Evolutionary conservation across 768 basidiomycete genomes (phyloP).

Genomic region (Holtermannia corniformis): DNA sequence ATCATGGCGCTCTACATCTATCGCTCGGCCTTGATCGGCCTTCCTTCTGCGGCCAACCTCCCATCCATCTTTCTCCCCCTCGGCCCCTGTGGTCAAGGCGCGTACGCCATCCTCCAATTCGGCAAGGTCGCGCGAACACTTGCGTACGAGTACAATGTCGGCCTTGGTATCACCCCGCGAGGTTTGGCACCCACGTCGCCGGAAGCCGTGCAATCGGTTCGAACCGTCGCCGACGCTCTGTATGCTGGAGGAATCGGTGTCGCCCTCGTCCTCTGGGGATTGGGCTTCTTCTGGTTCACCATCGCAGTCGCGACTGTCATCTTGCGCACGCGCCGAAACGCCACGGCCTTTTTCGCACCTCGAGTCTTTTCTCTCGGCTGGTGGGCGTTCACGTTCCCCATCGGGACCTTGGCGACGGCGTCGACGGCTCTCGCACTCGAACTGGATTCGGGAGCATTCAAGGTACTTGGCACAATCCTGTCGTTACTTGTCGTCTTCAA

Average conservation of each 20-base stretch:
- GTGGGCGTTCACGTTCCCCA: slow-evolving; percentile 37
- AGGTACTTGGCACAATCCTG: slow-evolving; percentile 31
- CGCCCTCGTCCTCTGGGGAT: slow-evolving; percentile 37
- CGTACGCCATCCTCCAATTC: slow-evolving; percentile 32
- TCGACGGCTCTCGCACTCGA: slow-evolving; percentile 29
- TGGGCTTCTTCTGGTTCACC: slow-evolving; percentile 34
- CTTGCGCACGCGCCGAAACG: slow-evolving; percentile 11
- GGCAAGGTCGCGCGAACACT: slow-evolving; percentile 21
- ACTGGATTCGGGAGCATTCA: slow-evolving; percentile 32
- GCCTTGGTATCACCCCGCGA: slow-evolving; percentile 5
- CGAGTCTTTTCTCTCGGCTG: slow-evolving; percentile 18
- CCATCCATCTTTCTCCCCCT: slow-evolving; percentile 57
- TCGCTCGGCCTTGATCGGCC: slow-evolving; percentile 47
- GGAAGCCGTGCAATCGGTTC: not conserved
- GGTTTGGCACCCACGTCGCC: not conserved
- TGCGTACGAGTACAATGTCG: slow-evolving; percentile 9
- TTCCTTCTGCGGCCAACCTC: slow-evolving; percentile 13
- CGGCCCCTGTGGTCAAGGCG: slow-evolving; percentile 63
- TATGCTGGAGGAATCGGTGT: slow-evolving; percentile 24
- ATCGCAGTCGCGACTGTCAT: slow-evolving; percentile 24
- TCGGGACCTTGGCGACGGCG: slow-evolving; percentile 32
- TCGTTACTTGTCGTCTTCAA: slow-evolving; percentile 23
- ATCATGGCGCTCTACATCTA: slow-evolving; percentile 57
- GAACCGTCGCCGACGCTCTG: slow-evolving; percentile 16
- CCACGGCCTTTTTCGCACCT: slow-evolving; percentile 10